Conservation (phyloP, 306 rosid genomes). For the Sphenostylis stenocarpa region DNA sequence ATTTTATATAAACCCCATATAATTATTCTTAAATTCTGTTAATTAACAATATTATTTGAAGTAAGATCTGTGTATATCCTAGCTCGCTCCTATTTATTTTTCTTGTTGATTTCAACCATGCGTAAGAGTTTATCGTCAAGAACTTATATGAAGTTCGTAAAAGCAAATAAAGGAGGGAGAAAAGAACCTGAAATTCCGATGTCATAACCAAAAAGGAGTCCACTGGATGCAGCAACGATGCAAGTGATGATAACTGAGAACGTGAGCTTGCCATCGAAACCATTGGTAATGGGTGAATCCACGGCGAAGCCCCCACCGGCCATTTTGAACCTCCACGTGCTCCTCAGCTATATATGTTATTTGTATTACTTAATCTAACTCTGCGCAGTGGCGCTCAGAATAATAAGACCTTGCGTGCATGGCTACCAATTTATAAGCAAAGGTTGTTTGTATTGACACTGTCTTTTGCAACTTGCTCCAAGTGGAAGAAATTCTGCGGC, state of each 20-base stretch:
- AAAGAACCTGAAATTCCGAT: slow-evolving; percentile 63
- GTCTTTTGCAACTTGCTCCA: neutral
- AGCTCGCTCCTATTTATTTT: no score
- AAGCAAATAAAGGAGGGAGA: neutral
- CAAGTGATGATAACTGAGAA: slow-evolving; percentile 56
- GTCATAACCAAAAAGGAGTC: slow-evolving; percentile 76
- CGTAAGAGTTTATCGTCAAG: no score
- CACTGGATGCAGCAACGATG: slow-evolving; percentile 71
- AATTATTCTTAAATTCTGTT: no score
- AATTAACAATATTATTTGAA: no score
- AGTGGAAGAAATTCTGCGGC: neutral
- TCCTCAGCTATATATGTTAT: neutral
- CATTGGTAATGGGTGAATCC: slow-evolving; percentile 25
- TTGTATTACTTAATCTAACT: neutral
- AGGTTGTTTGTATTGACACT: neutral
- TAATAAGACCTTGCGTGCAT: neutral
- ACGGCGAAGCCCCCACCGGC: slow-evolving; percentile 54
- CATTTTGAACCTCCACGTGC: slow-evolving; percentile 36
- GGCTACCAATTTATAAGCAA: slow-evolving; percentile 21
- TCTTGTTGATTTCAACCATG: no score
- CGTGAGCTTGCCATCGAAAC: slow-evolving; percentile 49
- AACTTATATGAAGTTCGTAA: neutral
- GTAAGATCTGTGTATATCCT: no score
- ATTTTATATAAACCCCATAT: neutral
- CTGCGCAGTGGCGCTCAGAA: neutral